A percentile compares a stretch with the other conserved stretches of the same genome.
Evolutionary conservation across 2,329 filamentous ascomycete species (phyloP).

Genomic region (Colletotrichum lini): DNA sequence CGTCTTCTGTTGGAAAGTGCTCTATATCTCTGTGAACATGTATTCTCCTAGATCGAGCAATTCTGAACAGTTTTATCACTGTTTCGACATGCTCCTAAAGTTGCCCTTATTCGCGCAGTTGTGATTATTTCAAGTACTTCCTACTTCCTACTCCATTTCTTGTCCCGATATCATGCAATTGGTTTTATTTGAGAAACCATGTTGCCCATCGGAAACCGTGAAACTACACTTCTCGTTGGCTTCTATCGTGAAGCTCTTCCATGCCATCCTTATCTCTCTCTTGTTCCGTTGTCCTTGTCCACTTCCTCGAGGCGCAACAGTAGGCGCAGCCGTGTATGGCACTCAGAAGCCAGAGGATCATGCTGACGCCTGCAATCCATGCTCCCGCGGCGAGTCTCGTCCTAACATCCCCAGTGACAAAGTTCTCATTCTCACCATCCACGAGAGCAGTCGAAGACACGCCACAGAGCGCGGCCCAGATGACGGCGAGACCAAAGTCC

Average conservation of each 20-base stretch:
- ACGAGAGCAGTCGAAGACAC: conserved; percentile 6
- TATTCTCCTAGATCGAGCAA: too few species aligned
- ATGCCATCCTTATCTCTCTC: background rate
- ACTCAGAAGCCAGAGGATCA: conserved; percentile 30
- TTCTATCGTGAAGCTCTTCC: conserved; percentile 11
- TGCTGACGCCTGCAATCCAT: conserved; percentile 32
- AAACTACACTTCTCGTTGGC: background rate
- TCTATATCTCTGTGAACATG: background rate
- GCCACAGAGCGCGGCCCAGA: conserved; percentile 39
- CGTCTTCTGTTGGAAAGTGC: background rate
- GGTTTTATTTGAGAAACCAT: background rate
- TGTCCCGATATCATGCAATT: background rate
- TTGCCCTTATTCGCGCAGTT: background rate
- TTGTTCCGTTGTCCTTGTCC: conserved; percentile 5
- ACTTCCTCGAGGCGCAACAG: conserved; percentile 26
- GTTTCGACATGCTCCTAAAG: background rate
- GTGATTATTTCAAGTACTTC: background rate
- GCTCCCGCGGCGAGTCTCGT: conserved; percentile 23
- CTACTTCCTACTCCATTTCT: fast-evolving
- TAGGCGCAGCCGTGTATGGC: conserved; percentile 18
- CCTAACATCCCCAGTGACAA: background rate
- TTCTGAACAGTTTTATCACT: background rate
- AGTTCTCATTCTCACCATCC: background rate
- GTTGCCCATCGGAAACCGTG: too few species aligned
- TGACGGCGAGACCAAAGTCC: conserved; percentile 32